Base-by-base conservation (phyloP, 2,329 filamentous ascomycete species). In the Scleromitrula shiraiana region DNA sequence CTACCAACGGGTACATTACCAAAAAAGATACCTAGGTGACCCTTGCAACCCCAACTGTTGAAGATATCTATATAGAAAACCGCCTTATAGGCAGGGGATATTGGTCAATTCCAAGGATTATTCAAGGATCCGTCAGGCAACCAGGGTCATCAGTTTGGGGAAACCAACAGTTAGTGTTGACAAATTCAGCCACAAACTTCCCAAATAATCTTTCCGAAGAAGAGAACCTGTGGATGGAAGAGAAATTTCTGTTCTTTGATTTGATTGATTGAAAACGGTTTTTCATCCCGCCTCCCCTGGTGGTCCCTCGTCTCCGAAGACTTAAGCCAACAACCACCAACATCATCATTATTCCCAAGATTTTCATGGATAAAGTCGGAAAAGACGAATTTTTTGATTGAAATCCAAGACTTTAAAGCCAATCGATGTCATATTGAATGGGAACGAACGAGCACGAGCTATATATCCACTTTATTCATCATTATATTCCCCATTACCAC, bases 61-160 rank as follows among this genome's bases (percentile, higher is more conserved):
- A 12, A 32, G 17, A 7, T 26, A 14, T 27, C 14, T 19, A 22
- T 17, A 15, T 26, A 27, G 26, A 24, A 27, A 39, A 36, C n/a
- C n/a, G 47, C 45, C 38, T 42, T 42, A 22, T 19, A 27, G 27
- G 20, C 29, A 47, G 27, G 29, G 38, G n/a, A 17, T 14, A 29
- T 41, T 47, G 44, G 37, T 35, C 36, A 19, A 39, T n/a, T 24
- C 17, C 22, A 41, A 26, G 37, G 30, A 17, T 19, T 29, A 15
- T 45, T 37, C 32, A 39, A 24, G 45, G 36, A 47, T 47, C n/a
- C n/a, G 20, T 33, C 45, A 36, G 20, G 38, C 45, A 30, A 46
- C 44, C 9, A 14, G 45, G 45, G 29, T 47, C 37, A 33, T 27
- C 23, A 35, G 30, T 35, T 47, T 42, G 45, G 45, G 45, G 45